Conservation (phyloP, 2,329 filamentous ascomycete species). For the Claviceps sp. region DNA sequence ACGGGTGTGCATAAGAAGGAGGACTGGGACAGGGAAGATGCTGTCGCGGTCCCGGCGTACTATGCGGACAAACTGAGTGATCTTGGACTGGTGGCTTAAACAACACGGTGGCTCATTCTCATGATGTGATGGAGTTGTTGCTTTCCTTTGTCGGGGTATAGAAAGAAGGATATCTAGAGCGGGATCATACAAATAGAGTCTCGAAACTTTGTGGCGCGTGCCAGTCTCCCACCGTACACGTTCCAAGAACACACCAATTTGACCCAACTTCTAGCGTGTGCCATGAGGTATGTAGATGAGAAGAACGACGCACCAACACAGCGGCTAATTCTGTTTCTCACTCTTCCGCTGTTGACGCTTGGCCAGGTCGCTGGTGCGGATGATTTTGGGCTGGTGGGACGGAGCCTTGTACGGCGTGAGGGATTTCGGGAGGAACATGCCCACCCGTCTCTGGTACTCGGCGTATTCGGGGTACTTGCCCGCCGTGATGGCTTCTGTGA, state of each 20-base stretch:
- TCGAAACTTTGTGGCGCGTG: neutral
- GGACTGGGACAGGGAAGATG: constrained; percentile 60
- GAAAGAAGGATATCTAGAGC: neutral
- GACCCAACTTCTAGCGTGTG: neutral
- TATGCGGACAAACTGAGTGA: constrained; percentile 82
- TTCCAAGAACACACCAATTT: neutral
- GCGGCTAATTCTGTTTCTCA: constrained; percentile 21
- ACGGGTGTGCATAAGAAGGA: constrained; percentile 81
- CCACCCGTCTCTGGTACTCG: constrained; percentile 70
- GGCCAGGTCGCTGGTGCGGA: constrained; percentile 36
- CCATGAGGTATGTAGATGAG: neutral
- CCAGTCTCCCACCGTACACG: neutral
- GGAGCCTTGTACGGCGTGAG: constrained; percentile 30
- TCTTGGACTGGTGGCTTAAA: constrained; percentile 29
- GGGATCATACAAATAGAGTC: too few species aligned
- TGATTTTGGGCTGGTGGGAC: constrained; percentile 27
- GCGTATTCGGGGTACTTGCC: constrained; percentile 82
- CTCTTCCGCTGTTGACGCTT: constrained; percentile 29
- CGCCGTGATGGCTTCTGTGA: constrained; percentile 72
- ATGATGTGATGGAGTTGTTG: constrained; percentile 2
- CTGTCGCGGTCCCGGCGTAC: constrained; percentile 58
- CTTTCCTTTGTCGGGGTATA: neutral
- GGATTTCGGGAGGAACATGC: constrained; percentile 62
- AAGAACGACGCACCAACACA: neutral
- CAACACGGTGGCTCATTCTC: neutral